Conservation (phyloP, 306 rosid genomes). For the Glycine tomentella region DNA sequence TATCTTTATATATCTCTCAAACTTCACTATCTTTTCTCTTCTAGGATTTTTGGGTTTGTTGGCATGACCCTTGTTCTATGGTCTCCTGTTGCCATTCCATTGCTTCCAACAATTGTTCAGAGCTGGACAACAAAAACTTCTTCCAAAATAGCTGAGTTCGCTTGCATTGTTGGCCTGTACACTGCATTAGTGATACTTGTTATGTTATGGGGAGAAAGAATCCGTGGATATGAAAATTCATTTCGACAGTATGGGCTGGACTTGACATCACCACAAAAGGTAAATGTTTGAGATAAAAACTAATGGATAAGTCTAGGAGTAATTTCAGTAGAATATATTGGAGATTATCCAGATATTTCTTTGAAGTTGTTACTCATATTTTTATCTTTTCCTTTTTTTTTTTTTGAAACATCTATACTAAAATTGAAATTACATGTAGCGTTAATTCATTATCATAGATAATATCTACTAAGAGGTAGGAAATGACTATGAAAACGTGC, state of each 20-base stretch:
- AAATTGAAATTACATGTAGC: constrained; percentile 16
- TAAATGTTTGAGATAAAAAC: constrained; percentile 44
- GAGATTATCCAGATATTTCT: constrained; percentile 24
- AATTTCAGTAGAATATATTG: constrained; percentile 28
- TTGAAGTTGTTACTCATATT: constrained; percentile 27
- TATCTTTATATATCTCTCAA: too few species aligned
- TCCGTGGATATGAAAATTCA: constrained; percentile 80
- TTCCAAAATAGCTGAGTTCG: constrained; percentile 68
- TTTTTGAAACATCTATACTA: constrained; percentile 17
- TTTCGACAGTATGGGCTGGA: constrained; percentile 82
- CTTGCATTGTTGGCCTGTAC: constrained; percentile 83
- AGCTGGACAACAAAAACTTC: constrained; percentile 74
- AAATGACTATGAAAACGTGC: not conserved
- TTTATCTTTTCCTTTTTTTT: not conserved
- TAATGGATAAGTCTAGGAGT: not conserved
- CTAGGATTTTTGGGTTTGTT: constrained; percentile 81
- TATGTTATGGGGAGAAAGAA: constrained; percentile 89
- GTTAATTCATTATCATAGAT: constrained; percentile 15
- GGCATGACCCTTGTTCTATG: constrained; percentile 92
- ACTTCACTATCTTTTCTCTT: constrained; percentile 46
- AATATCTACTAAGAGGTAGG: constrained; percentile 1
- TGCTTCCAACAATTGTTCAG: constrained; percentile 82
- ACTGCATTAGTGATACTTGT: constrained; percentile 71
- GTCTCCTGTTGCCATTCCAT: constrained; percentile 89
- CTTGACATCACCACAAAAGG: constrained; percentile 72